These are phyloP conservation scores for Hyphopichia pseudoburtonii DNA, from an alignment of 1,139 yeast species.

Conservation along the genomic window DNA sequence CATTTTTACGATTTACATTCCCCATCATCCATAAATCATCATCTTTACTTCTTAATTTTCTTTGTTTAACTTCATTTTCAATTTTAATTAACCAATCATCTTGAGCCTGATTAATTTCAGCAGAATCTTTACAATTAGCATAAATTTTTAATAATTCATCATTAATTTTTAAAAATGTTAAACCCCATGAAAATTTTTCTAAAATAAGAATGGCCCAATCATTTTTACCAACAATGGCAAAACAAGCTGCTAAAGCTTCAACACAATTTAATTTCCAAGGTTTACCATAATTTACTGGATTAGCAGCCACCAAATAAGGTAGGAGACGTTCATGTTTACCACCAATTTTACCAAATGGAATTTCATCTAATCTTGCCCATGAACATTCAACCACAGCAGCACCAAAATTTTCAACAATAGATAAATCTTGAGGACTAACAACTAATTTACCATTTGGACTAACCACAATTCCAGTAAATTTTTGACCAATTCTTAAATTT, in stretches of 20 bases:
- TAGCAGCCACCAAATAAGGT: constrained; percentile 94
- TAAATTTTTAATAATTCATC: constrained; percentile 74
- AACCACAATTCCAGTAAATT: constrained; percentile 85
- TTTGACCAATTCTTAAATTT: constrained; percentile 82
- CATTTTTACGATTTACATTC: constrained; percentile 55
- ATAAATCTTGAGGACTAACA: constrained; percentile 86
- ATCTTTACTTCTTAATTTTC: constrained; percentile 52
- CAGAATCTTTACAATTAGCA: constrained; percentile 77
- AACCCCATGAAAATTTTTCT: constrained; percentile 90
- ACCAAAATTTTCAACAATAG: constrained; percentile 75
- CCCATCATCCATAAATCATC: constrained; percentile 82
- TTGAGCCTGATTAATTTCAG: constrained; percentile 71
- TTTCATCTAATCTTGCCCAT: constrained; percentile 95
- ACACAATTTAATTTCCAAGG: constrained; percentile 97
- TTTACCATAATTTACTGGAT: constrained; percentile 93
- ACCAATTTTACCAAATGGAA: constrained; percentile 91
- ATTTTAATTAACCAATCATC: constrained; percentile 69
- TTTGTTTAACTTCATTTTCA: constrained; percentile 65
- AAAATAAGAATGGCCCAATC: constrained; percentile 86
- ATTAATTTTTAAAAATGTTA: constrained; percentile 78
- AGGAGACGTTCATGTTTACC: constrained; percentile 84
- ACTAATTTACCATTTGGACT: constrained; percentile 91
- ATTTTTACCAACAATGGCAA: constrained; percentile 86
- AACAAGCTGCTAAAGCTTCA: constrained; percentile 96
- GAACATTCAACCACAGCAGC: constrained; percentile 98